Evolutionary conservation across 2,329 filamentous ascomycete species (phyloP), one percentile per base, ranked within the genome.

Genomic region (Sporothrix dimorphospora): DNA sequence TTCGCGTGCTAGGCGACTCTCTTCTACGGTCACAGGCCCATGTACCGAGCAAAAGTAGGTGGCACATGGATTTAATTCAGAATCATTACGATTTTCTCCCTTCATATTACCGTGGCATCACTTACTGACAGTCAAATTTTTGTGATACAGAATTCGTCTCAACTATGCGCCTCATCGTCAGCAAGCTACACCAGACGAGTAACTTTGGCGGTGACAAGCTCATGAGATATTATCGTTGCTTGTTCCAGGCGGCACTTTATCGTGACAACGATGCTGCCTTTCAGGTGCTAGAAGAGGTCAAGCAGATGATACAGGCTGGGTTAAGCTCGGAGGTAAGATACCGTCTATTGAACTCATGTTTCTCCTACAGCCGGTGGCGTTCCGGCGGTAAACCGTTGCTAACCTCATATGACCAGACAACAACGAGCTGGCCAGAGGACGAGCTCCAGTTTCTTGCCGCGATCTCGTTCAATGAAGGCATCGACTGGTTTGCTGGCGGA

Each of bases 381-480:
- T n/a, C n/a, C n/a, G n/a, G n/a, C n/a, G n/a, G n/a, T n/a, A n/a
- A n/a, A n/a, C n/a, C n/a, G n/a, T n/a, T n/a, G n/a, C n/a, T n/a
- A n/a, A n/a, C n/a, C n/a, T n/a, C n/a, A 38, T 38, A 45, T 65
- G n/a, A 12, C 12, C 63, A 85, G 82, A 80, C 77, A n/a, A 75
- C 82, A 27, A 78, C 82, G 1, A 79, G 81, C 0, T 93, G 93
- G 77, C 92, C 92, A 0, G 76, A 82, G 0, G 85, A 87, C 3
- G 93, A 96, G 77, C 81, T 94, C 0, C 90, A 94, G 77, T 96
- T 92, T 91, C 86, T 96, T n/a, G 88, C 89, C 0, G 87, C 88
- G 0, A 88, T 85, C 6, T 82, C 87, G 0, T 94, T 92, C 79
- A 94, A 94, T 75, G 89, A 90, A 73, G 90, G 87, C 0, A 83